Conservation (phyloP, 2,329 filamentous ascomycete species). For the Paraphaeosphaeria minitans region DNA sequence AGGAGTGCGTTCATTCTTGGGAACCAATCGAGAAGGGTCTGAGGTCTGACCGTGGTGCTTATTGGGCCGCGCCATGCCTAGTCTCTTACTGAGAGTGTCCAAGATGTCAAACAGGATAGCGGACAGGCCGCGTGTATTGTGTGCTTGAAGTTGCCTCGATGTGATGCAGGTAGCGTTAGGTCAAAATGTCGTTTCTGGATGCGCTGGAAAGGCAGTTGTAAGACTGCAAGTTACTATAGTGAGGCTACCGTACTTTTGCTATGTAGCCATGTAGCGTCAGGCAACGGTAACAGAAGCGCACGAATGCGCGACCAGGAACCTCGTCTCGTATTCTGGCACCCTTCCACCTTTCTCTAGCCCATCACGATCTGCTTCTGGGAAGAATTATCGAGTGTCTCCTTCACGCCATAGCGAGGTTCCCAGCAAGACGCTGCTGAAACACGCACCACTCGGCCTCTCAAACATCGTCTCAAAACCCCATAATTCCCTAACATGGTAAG, state of each 20-base stretch:
- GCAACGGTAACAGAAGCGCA: neutral
- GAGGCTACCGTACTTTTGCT: neutral
- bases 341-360: neutral
- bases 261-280: neutral
- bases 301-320: neutral
- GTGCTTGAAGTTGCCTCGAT: neutral
- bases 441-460: neutral
- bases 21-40: slow-evolving; percentile 19
- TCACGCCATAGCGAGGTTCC: neutral
- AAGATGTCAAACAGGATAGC: slow-evolving; percentile 26
- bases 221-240: neutral
- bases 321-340: neutral
- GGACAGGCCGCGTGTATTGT: slow-evolving; percentile 3
- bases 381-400: neutral
- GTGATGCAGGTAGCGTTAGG: neutral
- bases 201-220: neutral
- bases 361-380: neutral
- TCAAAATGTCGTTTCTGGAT: neutral
- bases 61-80: slow-evolving; percentile 22
- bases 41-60: slow-evolving; percentile 26
- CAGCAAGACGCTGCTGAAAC: neutral
- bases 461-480: slow-evolving; percentile 7
- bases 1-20: slow-evolving; percentile 3
- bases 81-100: slow-evolving; percentile 30
- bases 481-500: neutral